A percentile compares a stretch with the other conserved stretches of the same genome.
These are phyloP conservation scores for Crepidotus variabilis DNA, from an alignment of 768 basidiomycete species.

Conservation along the genomic window DNA sequence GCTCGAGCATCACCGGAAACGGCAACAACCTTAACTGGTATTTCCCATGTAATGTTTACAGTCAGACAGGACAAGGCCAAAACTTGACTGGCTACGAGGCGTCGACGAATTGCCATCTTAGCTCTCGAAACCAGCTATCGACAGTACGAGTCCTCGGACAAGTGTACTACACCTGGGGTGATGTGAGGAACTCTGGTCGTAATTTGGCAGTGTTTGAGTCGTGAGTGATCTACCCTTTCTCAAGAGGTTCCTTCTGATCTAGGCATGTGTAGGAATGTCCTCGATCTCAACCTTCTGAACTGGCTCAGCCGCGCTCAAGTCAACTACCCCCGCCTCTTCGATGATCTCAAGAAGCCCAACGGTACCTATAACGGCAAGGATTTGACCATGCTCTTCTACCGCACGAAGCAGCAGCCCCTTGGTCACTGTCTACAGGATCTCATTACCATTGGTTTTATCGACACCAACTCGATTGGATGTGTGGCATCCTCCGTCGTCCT, in stretches of 20 bases:
- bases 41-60: constrained; percentile 93
- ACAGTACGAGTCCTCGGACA: constrained; percentile 62
- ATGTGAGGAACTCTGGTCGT: constrained; percentile 60
- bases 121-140: constrained; percentile 52
- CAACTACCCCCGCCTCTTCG: constrained; percentile 79
- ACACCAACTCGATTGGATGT: constrained; percentile 92
- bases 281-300: constrained; percentile 81
- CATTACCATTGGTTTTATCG: constrained; percentile 88
- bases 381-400: constrained; percentile 80
- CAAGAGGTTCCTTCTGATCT: neutral
- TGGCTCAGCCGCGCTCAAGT: constrained; percentile 84
- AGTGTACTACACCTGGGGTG: constrained; percentile 93
- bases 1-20: constrained; percentile 65
- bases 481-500: constrained; percentile 94
- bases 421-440: constrained; percentile 86
- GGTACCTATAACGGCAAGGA: constrained; percentile 80
- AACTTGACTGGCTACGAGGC: constrained; percentile 71
- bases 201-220: constrained; percentile 94
- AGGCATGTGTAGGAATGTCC: constrained; percentile 56
- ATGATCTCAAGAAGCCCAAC: constrained; percentile 65
- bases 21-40: constrained; percentile 82
- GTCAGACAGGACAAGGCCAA: constrained; percentile 59
- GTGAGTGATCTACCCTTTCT: constrained; percentile 44
- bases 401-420: constrained; percentile 61
- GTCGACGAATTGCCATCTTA: constrained; percentile 70